A percentile compares a stretch with the other conserved stretches of the same genome.
These are phyloP conservation scores for Cercospora zeae-maydis DNA, from an alignment of 2,329 filamentous ascomycete species.

Conservation along the genomic window DNA sequence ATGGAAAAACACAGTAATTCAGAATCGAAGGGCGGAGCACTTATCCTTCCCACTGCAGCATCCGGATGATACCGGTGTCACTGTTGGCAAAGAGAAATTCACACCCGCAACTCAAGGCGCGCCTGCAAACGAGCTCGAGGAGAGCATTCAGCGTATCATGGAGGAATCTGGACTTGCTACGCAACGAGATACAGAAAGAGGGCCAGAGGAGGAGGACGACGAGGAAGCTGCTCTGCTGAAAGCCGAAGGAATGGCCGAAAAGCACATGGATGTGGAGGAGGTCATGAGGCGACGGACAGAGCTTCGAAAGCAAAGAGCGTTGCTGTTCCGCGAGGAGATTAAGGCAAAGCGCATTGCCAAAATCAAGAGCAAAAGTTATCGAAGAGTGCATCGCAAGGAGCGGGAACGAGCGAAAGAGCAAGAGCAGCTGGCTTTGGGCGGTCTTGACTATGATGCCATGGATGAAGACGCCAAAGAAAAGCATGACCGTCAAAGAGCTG, in stretches of 20 bases:
- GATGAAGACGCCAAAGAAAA: constrained; percentile 61
- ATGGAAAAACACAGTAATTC: constrained; percentile 94
- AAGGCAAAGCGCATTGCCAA: constrained; percentile 93
- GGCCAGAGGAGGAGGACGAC: constrained; percentile 52
- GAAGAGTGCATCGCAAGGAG: constrained; percentile 83
- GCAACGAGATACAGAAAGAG: constrained; percentile 40
- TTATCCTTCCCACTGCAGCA: constrained; percentile 81
- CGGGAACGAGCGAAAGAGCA: constrained; percentile 57
- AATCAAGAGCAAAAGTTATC: constrained; percentile 96
- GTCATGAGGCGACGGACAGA: constrained; percentile 69
- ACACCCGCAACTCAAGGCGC: constrained; percentile 56
- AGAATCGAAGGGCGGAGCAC: constrained; percentile 87
- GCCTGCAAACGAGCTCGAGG: constrained; percentile 77
- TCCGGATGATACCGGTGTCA: constrained; percentile 57
- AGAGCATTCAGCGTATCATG: constrained; percentile 81
- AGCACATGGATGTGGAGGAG: constrained; percentile 69
- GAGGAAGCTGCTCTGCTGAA: constrained; percentile 64
- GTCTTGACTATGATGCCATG: constrained; percentile 57
- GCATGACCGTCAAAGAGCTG: constrained; percentile 70
- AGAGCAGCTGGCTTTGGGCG: constrained; percentile 55
- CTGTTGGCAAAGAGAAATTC: constrained; percentile 61
- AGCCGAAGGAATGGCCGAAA: constrained; percentile 65
- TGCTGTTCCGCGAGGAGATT: constrained; percentile 83
- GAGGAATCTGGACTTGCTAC: constrained; percentile 74
- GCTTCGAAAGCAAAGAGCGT: constrained; percentile 74